These are phyloP conservation scores for Quercus tomentella DNA, from an alignment of 331 rosid species.

Conservation along the genomic window DNA sequence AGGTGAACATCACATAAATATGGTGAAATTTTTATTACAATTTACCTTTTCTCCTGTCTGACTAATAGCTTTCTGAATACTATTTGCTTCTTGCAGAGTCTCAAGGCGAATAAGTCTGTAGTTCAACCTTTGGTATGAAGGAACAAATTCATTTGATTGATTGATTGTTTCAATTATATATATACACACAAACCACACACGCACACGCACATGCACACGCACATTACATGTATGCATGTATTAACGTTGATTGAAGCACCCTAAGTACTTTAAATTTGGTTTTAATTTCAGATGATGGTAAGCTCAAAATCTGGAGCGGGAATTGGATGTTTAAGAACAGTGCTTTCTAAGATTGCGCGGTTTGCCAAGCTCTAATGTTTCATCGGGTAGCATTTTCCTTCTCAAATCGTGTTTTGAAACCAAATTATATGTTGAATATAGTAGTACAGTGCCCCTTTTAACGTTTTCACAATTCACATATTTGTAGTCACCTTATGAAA, in stretches of 20 bases:
- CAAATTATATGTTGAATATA: neutral
- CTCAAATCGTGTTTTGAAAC: neutral
- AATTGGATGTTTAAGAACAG: conserved; percentile 78
- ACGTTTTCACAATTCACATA: neutral
- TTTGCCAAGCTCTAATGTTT: conserved; percentile 44
- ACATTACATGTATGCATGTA: too few species aligned
- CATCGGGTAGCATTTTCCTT: conserved; percentile 12
- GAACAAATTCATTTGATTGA: conserved; percentile 10
- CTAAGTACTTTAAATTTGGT: conserved; percentile 1
- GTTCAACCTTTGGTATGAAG: conserved; percentile 79
- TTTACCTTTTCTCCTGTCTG: conserved; percentile 14
- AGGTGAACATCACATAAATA: conserved; percentile 36
- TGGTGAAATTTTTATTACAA: neutral
- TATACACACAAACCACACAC: too few species aligned
- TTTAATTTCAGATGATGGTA: conserved; percentile 70
- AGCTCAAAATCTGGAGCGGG: conserved; percentile 97
- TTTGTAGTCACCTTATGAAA: neutral
- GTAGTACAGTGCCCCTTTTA: too few species aligned
- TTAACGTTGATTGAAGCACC: conserved; percentile 1
- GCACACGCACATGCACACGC: too few species aligned
- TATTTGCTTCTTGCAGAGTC: conserved; percentile 43
- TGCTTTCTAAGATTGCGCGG: conserved; percentile 63
- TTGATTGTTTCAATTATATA: neutral
- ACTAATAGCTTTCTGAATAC: conserved; percentile 23
- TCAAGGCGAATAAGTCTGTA: conserved; percentile 57